Evolutionary conservation across 768 basidiomycete species (phyloP).

Genomic region (Phylloporus sp.): DNA sequence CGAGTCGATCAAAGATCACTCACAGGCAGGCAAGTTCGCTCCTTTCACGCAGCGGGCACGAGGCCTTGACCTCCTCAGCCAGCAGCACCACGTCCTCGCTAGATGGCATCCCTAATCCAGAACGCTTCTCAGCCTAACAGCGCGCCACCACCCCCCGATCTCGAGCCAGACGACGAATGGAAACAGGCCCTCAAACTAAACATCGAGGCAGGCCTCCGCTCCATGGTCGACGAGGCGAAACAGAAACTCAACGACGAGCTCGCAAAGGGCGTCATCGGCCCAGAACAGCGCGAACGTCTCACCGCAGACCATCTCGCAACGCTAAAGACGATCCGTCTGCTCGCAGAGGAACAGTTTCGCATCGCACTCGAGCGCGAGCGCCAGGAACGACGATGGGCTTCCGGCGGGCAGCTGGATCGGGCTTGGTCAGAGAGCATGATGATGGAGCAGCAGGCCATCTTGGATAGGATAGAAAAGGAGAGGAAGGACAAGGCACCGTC

Average conservation of each 20-base stretch:
- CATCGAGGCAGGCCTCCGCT: constrained; percentile 44
- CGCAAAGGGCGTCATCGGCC: constrained; percentile 35
- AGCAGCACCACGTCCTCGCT: constrained; percentile 4
- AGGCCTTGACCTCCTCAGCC: constrained; percentile 4
- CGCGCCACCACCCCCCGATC: constrained; percentile 17
- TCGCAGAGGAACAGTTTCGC: constrained; percentile 45
- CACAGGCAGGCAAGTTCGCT: no score
- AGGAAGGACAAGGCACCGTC: constrained; percentile 19
- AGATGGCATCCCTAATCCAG: constrained; percentile 25
- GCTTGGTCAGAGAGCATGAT: constrained; percentile 33
- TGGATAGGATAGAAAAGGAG: constrained; percentile 44
- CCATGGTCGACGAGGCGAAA: constrained; percentile 56
- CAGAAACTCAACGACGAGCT: constrained; percentile 51
- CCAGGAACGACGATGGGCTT: constrained; percentile 45
- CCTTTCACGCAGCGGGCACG: no score
- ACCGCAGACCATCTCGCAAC: constrained; percentile 35
- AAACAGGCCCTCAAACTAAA: constrained; percentile 42
- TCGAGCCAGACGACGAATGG: constrained; percentile 55
- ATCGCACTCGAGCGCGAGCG: constrained; percentile 44
- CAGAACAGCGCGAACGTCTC: constrained; percentile 33
- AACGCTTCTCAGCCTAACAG: constrained; percentile 10
- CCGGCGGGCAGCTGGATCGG: constrained; percentile 32
- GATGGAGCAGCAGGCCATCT: constrained; percentile 40
- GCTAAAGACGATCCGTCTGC: constrained; percentile 40
- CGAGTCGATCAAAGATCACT: no score